Conservation (phyloP, 495 filamentous ascomycete species). For the Aspergillus kassunensis region DNA sequence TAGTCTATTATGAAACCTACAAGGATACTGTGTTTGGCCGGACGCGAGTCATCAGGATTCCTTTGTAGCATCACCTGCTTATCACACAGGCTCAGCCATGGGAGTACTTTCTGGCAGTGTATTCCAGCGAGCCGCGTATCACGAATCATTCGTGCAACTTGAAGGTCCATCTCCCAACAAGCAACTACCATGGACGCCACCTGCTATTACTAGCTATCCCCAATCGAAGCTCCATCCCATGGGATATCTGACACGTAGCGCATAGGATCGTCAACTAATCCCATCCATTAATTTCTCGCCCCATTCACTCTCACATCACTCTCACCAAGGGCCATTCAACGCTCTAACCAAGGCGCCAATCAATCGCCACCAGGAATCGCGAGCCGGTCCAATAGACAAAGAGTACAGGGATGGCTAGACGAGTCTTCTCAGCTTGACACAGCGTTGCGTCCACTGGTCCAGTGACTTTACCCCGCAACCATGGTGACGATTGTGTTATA, state of each 20-base stretch:
- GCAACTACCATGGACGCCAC: background rate
- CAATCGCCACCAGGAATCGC: background rate
- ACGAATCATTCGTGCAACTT: background rate
- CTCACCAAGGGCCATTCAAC: background rate
- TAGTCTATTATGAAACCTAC: too few species aligned
- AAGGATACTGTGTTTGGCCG: too few species aligned
- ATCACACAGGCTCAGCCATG: too few species aligned
- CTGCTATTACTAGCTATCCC: background rate
- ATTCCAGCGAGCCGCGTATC: background rate
- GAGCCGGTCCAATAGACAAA: background rate
- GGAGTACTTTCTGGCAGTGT: background rate
- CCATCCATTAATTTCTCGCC: background rate
- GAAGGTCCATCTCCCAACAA: background rate
- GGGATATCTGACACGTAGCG: background rate
- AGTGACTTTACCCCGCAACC: slow-evolving; percentile 20
- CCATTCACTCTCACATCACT: background rate
- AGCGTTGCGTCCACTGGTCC: background rate
- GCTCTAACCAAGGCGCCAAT: slow-evolving; percentile 4
- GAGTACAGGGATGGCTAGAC: slow-evolving; percentile 4
- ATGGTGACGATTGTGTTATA: slow-evolving; percentile 12
- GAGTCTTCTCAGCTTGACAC: slow-evolving; percentile 5
- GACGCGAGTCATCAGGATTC: too few species aligned
- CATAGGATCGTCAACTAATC: background rate
- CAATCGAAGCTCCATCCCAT: background rate
- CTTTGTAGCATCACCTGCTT: too few species aligned